Conservation (phyloP, 495 filamentous ascomycete species). For the Penicillium egyptiacum region DNA sequence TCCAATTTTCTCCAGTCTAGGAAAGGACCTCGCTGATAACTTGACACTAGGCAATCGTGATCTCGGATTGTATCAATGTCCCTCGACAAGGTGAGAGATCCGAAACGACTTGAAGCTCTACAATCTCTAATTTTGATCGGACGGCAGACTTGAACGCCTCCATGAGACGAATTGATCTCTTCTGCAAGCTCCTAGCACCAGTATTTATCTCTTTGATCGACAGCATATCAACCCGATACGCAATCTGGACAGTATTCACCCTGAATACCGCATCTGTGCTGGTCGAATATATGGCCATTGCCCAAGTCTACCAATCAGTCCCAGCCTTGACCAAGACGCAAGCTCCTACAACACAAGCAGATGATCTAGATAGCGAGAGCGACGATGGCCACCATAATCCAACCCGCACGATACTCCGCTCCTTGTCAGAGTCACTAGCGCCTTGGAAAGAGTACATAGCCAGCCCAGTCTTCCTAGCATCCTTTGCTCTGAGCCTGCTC, state of each 20-base stretch:
- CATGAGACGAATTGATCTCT: conserved; percentile 70
- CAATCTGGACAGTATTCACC: conserved; percentile 42
- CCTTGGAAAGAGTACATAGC: conserved; percentile 25
- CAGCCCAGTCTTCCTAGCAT: conserved; percentile 51
- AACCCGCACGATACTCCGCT: neutral
- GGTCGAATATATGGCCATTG: conserved; percentile 60
- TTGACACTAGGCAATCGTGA: neutral
- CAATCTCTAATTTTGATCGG: neutral
- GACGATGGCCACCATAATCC: neutral
- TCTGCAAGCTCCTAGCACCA: conserved; percentile 69
- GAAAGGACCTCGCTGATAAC: neutral
- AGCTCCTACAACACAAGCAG: neutral
- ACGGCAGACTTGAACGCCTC: conserved; percentile 54
- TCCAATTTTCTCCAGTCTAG: neutral
- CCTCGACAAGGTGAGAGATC: neutral
- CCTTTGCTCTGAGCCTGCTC: conserved; percentile 53
- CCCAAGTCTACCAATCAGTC: conserved; percentile 44
- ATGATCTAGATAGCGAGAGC: neutral
- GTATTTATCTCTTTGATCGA: conserved; percentile 56
- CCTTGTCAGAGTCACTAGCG: neutral
- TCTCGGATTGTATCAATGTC: neutral
- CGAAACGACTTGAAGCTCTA: neutral
- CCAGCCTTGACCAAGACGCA: conserved; percentile 30
- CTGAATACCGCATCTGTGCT: conserved; percentile 44
- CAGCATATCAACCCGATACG: conserved; percentile 44